Conservation (phyloP, 495 filamentous ascomycete genomes). For the Apiosordaria backusii region DNA sequence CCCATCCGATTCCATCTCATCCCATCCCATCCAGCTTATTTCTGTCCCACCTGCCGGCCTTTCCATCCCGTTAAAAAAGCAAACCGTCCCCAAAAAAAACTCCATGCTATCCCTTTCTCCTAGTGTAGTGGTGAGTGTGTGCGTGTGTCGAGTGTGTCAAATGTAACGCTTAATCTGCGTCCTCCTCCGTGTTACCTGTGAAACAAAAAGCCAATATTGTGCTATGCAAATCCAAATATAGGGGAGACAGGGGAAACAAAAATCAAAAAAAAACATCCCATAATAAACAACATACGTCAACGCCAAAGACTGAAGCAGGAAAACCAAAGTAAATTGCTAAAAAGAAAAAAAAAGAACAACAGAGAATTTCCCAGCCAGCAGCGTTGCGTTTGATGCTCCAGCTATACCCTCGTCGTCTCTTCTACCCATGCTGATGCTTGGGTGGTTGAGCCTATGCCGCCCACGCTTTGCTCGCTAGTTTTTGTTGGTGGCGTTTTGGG, state of each 20-base stretch:
- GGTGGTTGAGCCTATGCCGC: background rate
- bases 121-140: background rate
- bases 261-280: constrained; percentile 6
- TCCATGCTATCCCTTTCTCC: constrained; percentile 3
- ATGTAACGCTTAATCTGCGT: too few relatives aligned
- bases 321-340: constrained; percentile 6
- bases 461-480: background rate
- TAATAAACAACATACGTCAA: background rate
- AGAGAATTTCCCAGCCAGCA: constrained; percentile 6
- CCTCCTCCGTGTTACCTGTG: background rate
- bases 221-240: constrained; percentile 25
- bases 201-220: constrained; percentile 15
- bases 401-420: background rate
- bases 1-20: background rate
- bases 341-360: constrained; percentile 12
- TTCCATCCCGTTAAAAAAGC: background rate
- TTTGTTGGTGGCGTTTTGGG: background rate
- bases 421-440: background rate
- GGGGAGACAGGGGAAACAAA: background rate
- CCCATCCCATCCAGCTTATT: background rate
- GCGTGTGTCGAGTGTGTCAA: background rate
- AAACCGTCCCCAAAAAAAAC: background rate
- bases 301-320: constrained; percentile 7
- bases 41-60: too few relatives aligned
- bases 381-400: background rate